These are phyloP conservation scores for Psilocybe tampanensis DNA, from an alignment of 768 basidiomycete species.

Conservation along the genomic window DNA sequence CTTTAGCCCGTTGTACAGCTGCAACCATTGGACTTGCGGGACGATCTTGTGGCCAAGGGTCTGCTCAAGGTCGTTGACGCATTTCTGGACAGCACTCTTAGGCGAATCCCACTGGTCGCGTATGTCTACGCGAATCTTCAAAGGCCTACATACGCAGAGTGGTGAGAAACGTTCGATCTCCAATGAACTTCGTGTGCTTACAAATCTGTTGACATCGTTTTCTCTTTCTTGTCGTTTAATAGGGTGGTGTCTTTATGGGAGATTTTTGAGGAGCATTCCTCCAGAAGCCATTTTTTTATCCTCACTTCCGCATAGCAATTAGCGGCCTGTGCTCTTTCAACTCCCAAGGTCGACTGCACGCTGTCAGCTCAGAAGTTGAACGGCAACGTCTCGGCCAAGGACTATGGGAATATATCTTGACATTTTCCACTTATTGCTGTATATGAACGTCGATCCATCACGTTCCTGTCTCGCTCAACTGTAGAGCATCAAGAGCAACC, in stretches of 20 bases:
- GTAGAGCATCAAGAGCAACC: neutral
- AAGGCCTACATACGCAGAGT: conserved; percentile 27
- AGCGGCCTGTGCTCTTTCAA: neutral
- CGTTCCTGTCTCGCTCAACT: neutral
- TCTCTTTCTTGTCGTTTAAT: too few species aligned
- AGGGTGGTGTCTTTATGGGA: neutral
- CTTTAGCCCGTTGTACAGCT: conserved; percentile 32
- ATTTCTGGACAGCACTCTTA: conserved; percentile 27
- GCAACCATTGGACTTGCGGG: conserved; percentile 35
- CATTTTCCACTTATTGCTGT: neutral
- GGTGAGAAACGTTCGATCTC: neutral
- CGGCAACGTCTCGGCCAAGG: neutral
- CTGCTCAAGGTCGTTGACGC: conserved; percentile 28
- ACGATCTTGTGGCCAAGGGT: conserved; percentile 35
- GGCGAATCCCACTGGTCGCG: conserved; percentile 39
- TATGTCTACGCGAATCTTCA: conserved; percentile 38
- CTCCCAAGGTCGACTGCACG: neutral
- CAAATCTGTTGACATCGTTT: conserved; percentile 15
- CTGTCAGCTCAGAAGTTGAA: neutral
- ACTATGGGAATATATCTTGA: neutral
- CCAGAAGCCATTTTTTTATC: neutral
- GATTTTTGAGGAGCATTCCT: neutral
- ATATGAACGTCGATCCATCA: neutral
- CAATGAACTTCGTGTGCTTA: conserved; percentile 1
- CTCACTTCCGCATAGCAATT: neutral